These are phyloP conservation scores for Monilinia fructigena DNA, from an alignment of 2,329 filamentous ascomycete species.

Conservation along the genomic window DNA sequence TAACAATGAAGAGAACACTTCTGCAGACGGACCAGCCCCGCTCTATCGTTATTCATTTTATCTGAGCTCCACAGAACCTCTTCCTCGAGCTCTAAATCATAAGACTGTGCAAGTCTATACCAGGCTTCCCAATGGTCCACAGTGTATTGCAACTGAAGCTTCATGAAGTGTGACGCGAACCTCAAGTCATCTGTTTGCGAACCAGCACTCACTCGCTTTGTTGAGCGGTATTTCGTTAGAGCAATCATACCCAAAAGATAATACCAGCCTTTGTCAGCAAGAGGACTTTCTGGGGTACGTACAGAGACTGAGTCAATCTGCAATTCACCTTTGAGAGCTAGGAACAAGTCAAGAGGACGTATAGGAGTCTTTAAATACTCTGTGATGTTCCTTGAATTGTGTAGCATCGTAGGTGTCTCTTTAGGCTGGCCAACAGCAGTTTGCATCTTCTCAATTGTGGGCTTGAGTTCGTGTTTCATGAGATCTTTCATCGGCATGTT, in stretches of 20 bases:
- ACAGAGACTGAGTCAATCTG: slow-evolving; percentile 71
- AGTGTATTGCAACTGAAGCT: slow-evolving; percentile 41
- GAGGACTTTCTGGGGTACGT: slow-evolving; percentile 63
- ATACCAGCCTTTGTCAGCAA: slow-evolving; percentile 86
- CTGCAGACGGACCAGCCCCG: slow-evolving; percentile 41
- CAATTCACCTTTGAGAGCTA: slow-evolving; percentile 75
- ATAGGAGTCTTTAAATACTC: slow-evolving; percentile 81
- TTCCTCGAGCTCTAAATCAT: slow-evolving; percentile 44
- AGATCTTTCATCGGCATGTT: slow-evolving; percentile 88
- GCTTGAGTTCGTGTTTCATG: slow-evolving; percentile 85
- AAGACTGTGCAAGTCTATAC: slow-evolving; percentile 45
- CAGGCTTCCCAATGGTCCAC: slow-evolving; percentile 45
- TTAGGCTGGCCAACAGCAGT: slow-evolving; percentile 79
- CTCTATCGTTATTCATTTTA: slow-evolving; percentile 43
- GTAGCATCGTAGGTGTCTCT: slow-evolving; percentile 74
- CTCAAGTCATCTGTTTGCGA: slow-evolving; percentile 43
- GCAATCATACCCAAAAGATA: slow-evolving; percentile 87
- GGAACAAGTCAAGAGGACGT: slow-evolving; percentile 75
- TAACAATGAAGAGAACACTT: slow-evolving; percentile 46
- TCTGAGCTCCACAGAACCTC: slow-evolving; percentile 45
- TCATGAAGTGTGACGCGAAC: slow-evolving; percentile 42
- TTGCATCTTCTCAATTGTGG: slow-evolving; percentile 90
- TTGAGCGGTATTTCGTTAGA: slow-evolving; percentile 69
- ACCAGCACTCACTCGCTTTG: slow-evolving; percentile 41
- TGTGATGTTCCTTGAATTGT: slow-evolving; percentile 81